A percentile compares a stretch with the other conserved stretches of the same genome.
These are phyloP conservation scores for Xerocomus amazonicus DNA, from an alignment of 1,284 basidiomycete species.

Conservation along the genomic window DNA sequence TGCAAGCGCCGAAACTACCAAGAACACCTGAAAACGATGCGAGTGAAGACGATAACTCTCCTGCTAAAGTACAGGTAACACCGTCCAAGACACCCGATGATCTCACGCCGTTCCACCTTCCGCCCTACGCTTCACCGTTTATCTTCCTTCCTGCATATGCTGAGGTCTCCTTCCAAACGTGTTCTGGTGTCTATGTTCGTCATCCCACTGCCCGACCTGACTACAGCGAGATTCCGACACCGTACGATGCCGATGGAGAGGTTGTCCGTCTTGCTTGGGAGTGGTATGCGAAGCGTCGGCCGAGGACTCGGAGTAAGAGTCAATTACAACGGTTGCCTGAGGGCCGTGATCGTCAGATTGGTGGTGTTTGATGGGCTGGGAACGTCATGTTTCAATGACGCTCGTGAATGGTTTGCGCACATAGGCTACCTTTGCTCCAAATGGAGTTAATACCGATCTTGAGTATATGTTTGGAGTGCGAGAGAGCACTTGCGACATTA, in stretches of 20 bases:
- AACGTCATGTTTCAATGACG: neutral
- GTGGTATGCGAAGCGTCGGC: conserved; percentile 78
- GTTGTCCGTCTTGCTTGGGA: conserved; percentile 87
- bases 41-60: conserved; percentile 1
- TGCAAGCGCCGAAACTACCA: conserved; percentile 42
- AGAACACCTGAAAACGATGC: conserved; percentile 15
- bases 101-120: conserved; percentile 82
- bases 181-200: conserved; percentile 91
- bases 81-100: conserved; percentile 14
- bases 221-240: conserved; percentile 91
- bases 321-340: conserved; percentile 70
- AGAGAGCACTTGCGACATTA: too few species aligned
- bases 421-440: too few species aligned
- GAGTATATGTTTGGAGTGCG: too few species aligned
- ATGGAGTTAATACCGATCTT: too few species aligned
- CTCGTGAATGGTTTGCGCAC: too few species aligned
- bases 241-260: conserved; percentile 91
- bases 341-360: conserved; percentile 39
- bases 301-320: conserved; percentile 66
- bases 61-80: neutral
- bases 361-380: conserved; percentile 13
- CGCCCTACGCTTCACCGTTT: conserved; percentile 85
- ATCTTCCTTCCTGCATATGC: conserved; percentile 96
- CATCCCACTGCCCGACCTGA: conserved; percentile 92
- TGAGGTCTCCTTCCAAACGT: conserved; percentile 87